These are phyloP conservation scores for Neolentinus lepideus DNA, from an alignment of 1,284 basidiomycete species.

Conservation along the genomic window DNA sequence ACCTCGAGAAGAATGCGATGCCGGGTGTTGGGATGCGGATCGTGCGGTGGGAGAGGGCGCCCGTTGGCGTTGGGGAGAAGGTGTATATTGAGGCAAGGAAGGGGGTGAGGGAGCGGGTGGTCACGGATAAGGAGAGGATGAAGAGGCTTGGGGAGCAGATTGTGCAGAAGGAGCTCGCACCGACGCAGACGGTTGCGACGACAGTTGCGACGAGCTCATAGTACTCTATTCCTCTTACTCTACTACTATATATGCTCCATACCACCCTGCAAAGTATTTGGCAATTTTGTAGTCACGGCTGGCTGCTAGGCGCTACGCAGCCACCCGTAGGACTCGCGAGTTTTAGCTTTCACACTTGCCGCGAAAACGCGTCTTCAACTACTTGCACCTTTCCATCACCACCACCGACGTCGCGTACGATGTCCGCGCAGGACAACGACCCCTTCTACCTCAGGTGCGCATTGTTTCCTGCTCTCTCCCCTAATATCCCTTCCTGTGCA, in stretches of 20 bases:
- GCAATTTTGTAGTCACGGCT: too few relatives aligned
- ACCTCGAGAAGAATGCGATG: constrained; percentile 73
- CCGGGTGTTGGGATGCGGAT: constrained; percentile 85
- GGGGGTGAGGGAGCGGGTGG: constrained; percentile 13
- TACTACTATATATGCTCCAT: too few relatives aligned
- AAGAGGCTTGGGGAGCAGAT: constrained; percentile 37
- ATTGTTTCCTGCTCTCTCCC: constrained; percentile 1
- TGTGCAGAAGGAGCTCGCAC: constrained; percentile 35
- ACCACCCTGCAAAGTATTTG: too few relatives aligned
- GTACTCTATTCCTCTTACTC: too few relatives aligned
- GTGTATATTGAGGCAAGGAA: constrained; percentile 31
- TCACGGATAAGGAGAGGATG: constrained; percentile 20
- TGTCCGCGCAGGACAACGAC: constrained; percentile 52
- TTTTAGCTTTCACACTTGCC: too few relatives aligned
- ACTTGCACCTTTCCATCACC: constrained; percentile 5
- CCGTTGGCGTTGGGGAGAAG: constrained; percentile 54
- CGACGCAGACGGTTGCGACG: too few relatives aligned
- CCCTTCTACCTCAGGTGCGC: constrained; percentile 80
- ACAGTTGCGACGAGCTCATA: too few relatives aligned
- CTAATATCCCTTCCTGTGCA: constrained; percentile 3
- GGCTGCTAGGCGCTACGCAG: too few relatives aligned
- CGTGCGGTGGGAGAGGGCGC: constrained; percentile 70
- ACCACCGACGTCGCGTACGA: constrained; percentile 18
- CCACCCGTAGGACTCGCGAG: too few relatives aligned
- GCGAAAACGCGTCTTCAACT: too few relatives aligned